phyloP scores from a whole-genome alignment of 257 asterid species.

The Forsythia viridissima region DNA sequence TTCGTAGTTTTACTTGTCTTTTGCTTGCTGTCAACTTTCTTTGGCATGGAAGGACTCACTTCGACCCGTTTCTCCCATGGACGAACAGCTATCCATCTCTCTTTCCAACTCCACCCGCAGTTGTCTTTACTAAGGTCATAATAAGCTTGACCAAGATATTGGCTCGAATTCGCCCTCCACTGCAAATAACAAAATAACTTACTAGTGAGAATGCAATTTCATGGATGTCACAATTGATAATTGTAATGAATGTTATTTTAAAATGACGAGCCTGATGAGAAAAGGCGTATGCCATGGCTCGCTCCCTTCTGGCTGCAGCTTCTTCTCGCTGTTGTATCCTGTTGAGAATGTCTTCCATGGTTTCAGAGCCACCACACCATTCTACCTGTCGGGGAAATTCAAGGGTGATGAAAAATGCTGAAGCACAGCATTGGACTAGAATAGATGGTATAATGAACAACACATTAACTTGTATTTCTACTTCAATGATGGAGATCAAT shows the following conservation, averaged over 20 bases:
- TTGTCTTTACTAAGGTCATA: constrained; percentile 73
- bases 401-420: neutral
- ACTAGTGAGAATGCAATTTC: neutral
- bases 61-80: constrained; percentile 74
- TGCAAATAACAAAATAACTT: constrained; percentile 14
- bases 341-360: constrained; percentile 69
- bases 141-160: constrained; percentile 64
- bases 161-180: constrained; percentile 75
- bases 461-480: too few species aligned
- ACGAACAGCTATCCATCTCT: constrained; percentile 70
- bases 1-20: constrained; percentile 33
- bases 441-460: too few species aligned
- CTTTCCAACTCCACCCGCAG: constrained; percentile 94
- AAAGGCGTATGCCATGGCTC: constrained; percentile 75
- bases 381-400: constrained; percentile 47
- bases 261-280: constrained; percentile 66
- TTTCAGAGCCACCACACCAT: constrained; percentile 77
- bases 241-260: neutral
- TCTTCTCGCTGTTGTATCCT: constrained; percentile 69
- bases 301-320: constrained; percentile 68
- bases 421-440: too few species aligned
- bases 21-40: constrained; percentile 35
- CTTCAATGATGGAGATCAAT: too few species aligned
- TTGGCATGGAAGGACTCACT: constrained; percentile 27
- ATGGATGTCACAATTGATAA: neutral